Percentiles rank a stretch among this genome's conserved stretches.
phyloP scores from a whole-genome alignment of 768 basidiomycete genomes.

The Hygrocybe punicea region DNA sequence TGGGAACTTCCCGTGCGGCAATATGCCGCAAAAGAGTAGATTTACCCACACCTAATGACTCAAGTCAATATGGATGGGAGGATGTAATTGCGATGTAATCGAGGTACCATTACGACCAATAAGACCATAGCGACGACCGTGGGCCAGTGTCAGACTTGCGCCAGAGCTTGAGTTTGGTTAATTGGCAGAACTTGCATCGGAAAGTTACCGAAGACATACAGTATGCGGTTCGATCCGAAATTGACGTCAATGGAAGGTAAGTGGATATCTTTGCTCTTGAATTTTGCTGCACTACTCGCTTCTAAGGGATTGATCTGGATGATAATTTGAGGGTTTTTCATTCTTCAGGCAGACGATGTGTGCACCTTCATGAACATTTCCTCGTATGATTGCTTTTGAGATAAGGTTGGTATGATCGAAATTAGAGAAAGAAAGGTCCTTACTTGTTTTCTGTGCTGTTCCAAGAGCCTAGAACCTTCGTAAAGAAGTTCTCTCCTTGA shows the following conservation, averaged over 20 bases:
- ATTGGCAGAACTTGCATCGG: background rate
- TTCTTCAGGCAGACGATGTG: background rate
- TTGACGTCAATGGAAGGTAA: constrained; percentile 93
- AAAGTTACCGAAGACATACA: constrained; percentile 44
- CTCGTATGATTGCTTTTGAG: constrained; percentile 87
- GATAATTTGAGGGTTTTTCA: background rate
- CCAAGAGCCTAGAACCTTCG: constrained; percentile 93
- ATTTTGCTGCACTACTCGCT: constrained; percentile 69
- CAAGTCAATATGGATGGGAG: background rate
- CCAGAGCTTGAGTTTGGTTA: constrained; percentile 55
- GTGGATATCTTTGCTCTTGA: constrained; percentile 97
- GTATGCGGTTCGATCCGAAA: constrained; percentile 91
- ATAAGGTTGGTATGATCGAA: constrained; percentile 4
- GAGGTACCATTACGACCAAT: constrained; percentile 79
- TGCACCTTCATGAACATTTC: constrained; percentile 96
- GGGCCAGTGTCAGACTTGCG: constrained; percentile 80
- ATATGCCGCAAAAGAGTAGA: constrained; percentile 93
- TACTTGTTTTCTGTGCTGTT: constrained; percentile 88
- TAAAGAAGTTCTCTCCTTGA: constrained; percentile 76
- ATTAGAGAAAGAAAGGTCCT: background rate
- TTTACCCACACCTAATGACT: constrained; percentile 78
- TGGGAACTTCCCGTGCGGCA: constrained; percentile 89
- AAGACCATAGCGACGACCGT: constrained; percentile 86
- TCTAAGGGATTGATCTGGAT: constrained; percentile 87
- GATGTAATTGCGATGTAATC: background rate